Percentiles rank a stretch among this genome's conserved stretches.
phyloP scores from a whole-genome alignment of 2,329 filamentous ascomycete genomes.

The Hortaea sp. region DNA sequence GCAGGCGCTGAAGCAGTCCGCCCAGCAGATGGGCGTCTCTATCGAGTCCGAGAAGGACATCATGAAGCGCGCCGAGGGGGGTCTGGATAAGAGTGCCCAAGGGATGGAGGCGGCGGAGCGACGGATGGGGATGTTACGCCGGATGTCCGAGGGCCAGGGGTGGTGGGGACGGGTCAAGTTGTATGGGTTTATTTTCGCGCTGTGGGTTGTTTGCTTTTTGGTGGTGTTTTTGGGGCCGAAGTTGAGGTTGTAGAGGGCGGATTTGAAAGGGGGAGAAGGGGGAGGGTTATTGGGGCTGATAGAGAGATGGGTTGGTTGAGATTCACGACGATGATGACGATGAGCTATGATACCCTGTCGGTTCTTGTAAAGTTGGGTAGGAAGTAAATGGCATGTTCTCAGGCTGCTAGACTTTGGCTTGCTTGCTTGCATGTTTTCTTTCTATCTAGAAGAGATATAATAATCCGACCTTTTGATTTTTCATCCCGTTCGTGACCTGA shows the following conservation, averaged over 20 bases:
- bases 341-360: too few relatives aligned
- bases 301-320: too few relatives aligned
- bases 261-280: neutral
- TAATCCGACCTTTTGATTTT: neutral
- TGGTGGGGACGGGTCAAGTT: conserved; percentile 71
- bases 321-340: too few relatives aligned
- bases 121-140: conserved; percentile 65
- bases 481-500: neutral
- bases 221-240: conserved; percentile 83
- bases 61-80: conserved; percentile 59
- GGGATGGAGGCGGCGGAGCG: conserved; percentile 68
- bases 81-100: conserved; percentile 64
- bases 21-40: conserved; percentile 58
- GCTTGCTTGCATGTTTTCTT: neutral
- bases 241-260: conserved; percentile 60
- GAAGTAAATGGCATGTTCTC: too few relatives aligned
- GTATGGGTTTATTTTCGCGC: conserved; percentile 70
- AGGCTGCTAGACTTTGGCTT: neutral
- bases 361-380: too few relatives aligned
- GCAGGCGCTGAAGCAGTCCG: conserved; percentile 63
- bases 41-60: conserved; percentile 68
- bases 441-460: neutral
- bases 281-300: too few relatives aligned
- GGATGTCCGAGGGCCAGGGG: conserved; percentile 79
- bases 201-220: conserved; percentile 69